Base-by-base conservation (phyloP, 805 yeast species). In the Monosporozyma unispora region DNA sequence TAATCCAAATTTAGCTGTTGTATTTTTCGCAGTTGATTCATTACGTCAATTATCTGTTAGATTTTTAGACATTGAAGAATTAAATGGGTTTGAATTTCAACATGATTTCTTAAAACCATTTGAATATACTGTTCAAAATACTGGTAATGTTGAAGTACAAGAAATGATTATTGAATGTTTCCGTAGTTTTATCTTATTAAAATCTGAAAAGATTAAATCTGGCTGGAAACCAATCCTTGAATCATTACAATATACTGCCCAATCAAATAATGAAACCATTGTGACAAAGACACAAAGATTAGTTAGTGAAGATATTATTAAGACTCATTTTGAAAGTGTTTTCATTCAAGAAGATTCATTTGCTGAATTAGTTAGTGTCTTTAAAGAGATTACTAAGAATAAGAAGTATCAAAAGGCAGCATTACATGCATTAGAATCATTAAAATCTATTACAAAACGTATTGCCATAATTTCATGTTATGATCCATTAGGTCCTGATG, bases 141-240 rank as follows among this genome's bases (percentile, higher is more conserved):
- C 87, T 53, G 74, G 74, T 12, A 80, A 83, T 28, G 64, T 75
- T 9, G 84, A 82, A 48, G 91, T 89, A 25, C 86, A 84, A 61
- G 93, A 86, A 49, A 81, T 91, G 89, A 89, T 87, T 8, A 72
- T 93, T 51, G 96, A 90, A 57, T 90, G 96, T 68, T 77, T 91
- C 57, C 80, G 82, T 55, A 91, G 88, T 61, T 83, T 95, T 82
- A 80, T 93, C 38, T 71, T 80, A 53, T 81, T 88, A 23, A 85
- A 88, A 59, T 80, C 90, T 3, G 71, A 69, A 14, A 76, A 79
- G 50, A 85, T 93, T 54, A 83, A 80, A 62, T 89, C 97, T 18
- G 99, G 99, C 44, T 93, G 99, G 99, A 79, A 79, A 52, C 82
- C 98, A 0, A 82, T 95, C 48, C 80, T 93, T 59, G 84, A 81